Conservation (phyloP, 345 rosid species). For the Gossypium arboreum region DNA sequence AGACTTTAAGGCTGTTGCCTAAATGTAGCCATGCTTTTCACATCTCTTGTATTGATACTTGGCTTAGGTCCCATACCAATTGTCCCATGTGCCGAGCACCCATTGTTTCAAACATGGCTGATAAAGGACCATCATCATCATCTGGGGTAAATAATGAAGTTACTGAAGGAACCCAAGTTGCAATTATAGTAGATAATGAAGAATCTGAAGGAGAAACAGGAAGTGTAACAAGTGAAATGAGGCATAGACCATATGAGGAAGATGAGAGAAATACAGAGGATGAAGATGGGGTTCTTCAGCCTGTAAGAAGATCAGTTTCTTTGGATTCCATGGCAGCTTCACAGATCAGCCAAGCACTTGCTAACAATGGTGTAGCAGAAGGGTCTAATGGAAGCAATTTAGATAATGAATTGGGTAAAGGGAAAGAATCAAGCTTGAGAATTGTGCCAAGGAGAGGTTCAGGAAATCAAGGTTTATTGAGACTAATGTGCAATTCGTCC, state of each 20-base stretch:
- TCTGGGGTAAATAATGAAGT: neutral
- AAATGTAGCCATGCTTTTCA: constrained; percentile 83
- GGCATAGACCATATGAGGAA: constrained; percentile 12
- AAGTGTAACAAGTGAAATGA: constrained; percentile 9
- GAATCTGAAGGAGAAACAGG: constrained; percentile 17
- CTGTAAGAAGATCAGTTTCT: constrained; percentile 42
- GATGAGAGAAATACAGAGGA: constrained; percentile 23
- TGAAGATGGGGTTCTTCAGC: neutral
- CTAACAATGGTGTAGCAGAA: constrained; percentile 15
- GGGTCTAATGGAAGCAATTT: constrained; percentile 16
- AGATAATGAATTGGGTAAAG: constrained; percentile 21
- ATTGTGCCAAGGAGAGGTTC: constrained; percentile 23
- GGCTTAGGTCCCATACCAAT: constrained; percentile 67
- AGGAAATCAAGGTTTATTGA: constrained; percentile 29
- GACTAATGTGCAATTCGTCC: constrained; percentile 12
- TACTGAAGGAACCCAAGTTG: constrained; percentile 24
- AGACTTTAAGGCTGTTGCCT: constrained; percentile 55
- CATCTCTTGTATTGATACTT: constrained; percentile 62
- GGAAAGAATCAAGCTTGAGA: constrained; percentile 19
- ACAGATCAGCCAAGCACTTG: constrained; percentile 38
- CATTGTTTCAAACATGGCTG: constrained; percentile 22
- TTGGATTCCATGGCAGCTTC: constrained; percentile 56
- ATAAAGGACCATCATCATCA: neutral
- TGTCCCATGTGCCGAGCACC: constrained; percentile 71
- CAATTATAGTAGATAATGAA: constrained; percentile 24